Evolutionary conservation across 2,329 filamentous ascomycete species (phyloP), one percentile per base, ranked within the genome.

Genomic region (Dothistroma pini): DNA sequence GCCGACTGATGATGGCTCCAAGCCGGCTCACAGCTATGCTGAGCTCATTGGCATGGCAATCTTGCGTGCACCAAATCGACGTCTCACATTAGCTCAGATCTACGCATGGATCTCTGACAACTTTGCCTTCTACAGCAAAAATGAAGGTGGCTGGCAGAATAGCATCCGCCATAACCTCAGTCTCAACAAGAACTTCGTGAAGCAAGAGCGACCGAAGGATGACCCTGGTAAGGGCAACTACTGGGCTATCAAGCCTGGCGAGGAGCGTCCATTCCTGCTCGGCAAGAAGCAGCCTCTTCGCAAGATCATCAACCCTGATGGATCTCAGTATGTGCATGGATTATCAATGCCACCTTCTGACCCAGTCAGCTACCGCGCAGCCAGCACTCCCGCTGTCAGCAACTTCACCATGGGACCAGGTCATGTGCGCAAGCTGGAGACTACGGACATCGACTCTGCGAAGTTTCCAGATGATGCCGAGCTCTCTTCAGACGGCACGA

Each of bases 101-200:
- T 99, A 97, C 83, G 96, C 96, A 74, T 99, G 95, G 93, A 97
- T 99, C 70, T 96, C 91, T n/a, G 91, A 96, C 74, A 93, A 89
- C 19, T 97, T 90, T 74, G 87, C 85, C 5, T 97, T 93, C 77
- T 99, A 97, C 79, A 88, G 85, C 68, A 84, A 86, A 49, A 85
- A 88, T 59, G 92, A 97, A 70, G 87, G 90, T 11, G 93, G 95
- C 65, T 99, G 95, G 95, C 93, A 97, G 77, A 99, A 99, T 77
- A 97, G 95, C 79, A 99, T 99, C 75, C 89, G 95, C 35, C 95
- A 99, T 77, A 99, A 99, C 70, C 86, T 99, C 35, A 97, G 93
- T 72, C 82, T 99, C 50, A 96, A 97, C 82, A 97, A 97, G 78
- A 91, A 90, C 52, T 97, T 97, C 72, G 87, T 93, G 74, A 97